These are phyloP conservation scores for Dactylellina haptotyla DNA, from an alignment of 2,329 filamentous ascomycete species.

Conservation along the genomic window DNA sequence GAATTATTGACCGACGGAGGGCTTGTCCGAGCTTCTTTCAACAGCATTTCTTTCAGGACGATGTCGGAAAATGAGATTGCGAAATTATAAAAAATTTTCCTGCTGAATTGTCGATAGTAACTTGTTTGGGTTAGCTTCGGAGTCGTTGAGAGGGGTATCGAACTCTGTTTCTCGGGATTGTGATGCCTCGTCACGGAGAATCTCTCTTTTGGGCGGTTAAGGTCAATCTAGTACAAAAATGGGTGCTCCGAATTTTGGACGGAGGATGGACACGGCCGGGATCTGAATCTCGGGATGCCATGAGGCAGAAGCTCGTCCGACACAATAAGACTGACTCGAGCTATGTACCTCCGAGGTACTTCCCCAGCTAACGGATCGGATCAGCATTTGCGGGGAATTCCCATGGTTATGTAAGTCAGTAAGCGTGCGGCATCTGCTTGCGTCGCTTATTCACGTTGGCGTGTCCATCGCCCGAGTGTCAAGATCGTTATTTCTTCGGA, in stretches of 20 bases:
- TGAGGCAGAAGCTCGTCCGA: background rate
- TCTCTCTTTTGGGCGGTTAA: conserved; percentile 20
- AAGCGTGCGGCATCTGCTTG: background rate
- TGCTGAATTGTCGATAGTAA: conserved; percentile 4
- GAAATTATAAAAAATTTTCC: conserved; percentile 31
- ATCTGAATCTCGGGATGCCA: background rate
- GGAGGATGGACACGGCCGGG: background rate
- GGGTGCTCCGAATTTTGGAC: background rate
- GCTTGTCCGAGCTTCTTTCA: conserved; percentile 23
- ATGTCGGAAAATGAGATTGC: conserved; percentile 23
- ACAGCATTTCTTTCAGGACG: conserved; percentile 9
- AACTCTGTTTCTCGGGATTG: conserved; percentile 13
- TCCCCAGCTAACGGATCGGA: background rate
- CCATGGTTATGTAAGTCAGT: background rate
- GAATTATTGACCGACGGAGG: conserved; percentile 40
- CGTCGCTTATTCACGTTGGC: background rate
- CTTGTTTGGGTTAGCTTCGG: background rate
- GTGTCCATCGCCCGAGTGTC: background rate
- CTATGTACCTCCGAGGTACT: conserved; percentile 10
- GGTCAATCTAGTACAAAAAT: conserved; percentile 11
- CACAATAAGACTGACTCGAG: background rate
- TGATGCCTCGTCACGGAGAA: conserved; percentile 35
- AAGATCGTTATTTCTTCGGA: conserved; percentile 7
- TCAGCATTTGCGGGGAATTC: conserved; percentile 7
- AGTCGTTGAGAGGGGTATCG: background rate